Base-by-base conservation (phyloP, 768 basidiomycete species). In the Krasilnikovozyma curviuscula region DNA sequence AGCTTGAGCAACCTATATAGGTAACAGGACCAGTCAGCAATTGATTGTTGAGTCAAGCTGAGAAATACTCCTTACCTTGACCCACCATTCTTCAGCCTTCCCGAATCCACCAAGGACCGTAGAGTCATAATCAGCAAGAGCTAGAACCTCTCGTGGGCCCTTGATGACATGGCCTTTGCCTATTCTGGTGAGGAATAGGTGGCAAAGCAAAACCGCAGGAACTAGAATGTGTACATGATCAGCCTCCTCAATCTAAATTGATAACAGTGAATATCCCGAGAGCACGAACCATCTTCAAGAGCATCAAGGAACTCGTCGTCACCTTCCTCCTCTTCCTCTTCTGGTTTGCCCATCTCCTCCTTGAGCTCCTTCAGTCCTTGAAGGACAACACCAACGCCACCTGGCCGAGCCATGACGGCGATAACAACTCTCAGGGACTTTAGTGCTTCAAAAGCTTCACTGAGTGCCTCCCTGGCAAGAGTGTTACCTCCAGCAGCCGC, bases 211-310 rank as follows among this genome's bases (percentile, higher is more conserved):
- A n/a, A 52, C 28, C 7, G 50, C 45, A 7, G 50, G 50, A 8
- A 52, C n/a, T n/a, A n/a, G n/a, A n/a, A n/a, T n/a, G n/a, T n/a
- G n/a, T n/a, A n/a, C n/a, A n/a, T n/a, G n/a, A n/a, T n/a, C n/a
- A n/a, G n/a, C n/a, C n/a, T n/a, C n/a, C n/a, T n/a, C n/a, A n/a
- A n/a, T n/a, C n/a, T n/a, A n/a, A n/a, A n/a, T n/a, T n/a, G n/a
- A n/a, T n/a, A n/a, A n/a, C n/a, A n/a, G n/a, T n/a, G n/a, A n/a
- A n/a, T n/a, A n/a, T n/a, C n/a, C n/a, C n/a, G n/a, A n/a, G n/a
- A n/a, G n/a, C n/a, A n/a, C n/a, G n/a, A n/a, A n/a, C n/a, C 50
- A 35, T 52, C 50, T 40, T 52, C 50, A 18, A 52, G 27, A 19
- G 50, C 47, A 32, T 48, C 47, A 25, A 48, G 39, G 13, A 37